Base-by-base conservation (phyloP, 2,329 filamentous ascomycete genomes). In the Pseudogymnoascus pannorum region DNA sequence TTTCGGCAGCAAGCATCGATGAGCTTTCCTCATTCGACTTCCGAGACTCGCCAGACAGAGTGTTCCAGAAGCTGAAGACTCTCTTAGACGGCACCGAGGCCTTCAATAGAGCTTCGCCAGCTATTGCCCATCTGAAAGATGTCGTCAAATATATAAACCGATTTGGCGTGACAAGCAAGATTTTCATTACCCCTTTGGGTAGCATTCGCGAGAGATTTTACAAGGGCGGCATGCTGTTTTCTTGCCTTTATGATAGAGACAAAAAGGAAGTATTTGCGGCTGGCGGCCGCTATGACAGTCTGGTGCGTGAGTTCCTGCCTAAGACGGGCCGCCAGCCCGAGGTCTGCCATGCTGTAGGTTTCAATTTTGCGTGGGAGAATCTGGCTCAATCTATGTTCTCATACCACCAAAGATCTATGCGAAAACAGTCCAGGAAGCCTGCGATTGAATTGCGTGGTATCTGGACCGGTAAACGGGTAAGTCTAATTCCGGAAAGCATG, bases 191-290 rank as follows among this genome's bases (percentile, higher is more conserved):
- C 65, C 92, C 93, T 0, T 79, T 99, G 5, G 89, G 87, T 70
- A 95, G 90, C 72, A 84, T 95, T 69, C 96, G 96, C 70, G 92
- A 97, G 71, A 89, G 87, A 61, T 97, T 97, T 72, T 99, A 94
- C 73, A 79, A 84, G 16, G 88, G 89, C 1, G 92, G 92, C 6
- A 79, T 97, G 26, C 78, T 97, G 44, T 97, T 99, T 72, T 90
- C 95, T 64, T 97, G 92, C 69, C 77, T 97, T 2, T 91, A 92
- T 65, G 93, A 97, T 72, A 87, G 84, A 64, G 95, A 91, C 72
- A 83, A 87, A 64, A 87, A 84, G 67, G 88, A 94, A 67, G 90
- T 97, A 0, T 91, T 97, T 70, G 94, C 93, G 5, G 94, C 92
- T 31, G 94, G 95, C 58, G 94, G 94, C 2, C 85, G 94, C 57